Evolutionary conservation across 2,329 filamentous ascomycete genomes (phyloP), one percentile per base, ranked within the genome.

Genomic region (Sporothrix pallida): DNA sequence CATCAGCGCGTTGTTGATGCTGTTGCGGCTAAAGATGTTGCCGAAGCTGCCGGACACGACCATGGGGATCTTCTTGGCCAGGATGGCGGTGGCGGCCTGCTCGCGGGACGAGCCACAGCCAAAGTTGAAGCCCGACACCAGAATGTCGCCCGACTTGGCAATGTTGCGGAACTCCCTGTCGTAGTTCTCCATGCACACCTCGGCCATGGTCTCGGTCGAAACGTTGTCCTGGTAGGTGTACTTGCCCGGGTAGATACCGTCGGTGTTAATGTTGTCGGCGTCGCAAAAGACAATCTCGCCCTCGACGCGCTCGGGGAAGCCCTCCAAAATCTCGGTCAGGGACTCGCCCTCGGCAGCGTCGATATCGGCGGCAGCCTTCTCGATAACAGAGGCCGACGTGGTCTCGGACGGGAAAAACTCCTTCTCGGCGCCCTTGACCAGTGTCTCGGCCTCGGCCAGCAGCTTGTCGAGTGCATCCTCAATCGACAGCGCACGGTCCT

Each of bases 121-220:
- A 79, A 98, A 97, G 84, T 97, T 97, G 85, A 91, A 96, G 46
- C 94, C 94, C 0, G 91, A 84, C 0, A 98, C 94, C 0, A 98
- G 87, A 72, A 98, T 93, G 78, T 98, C 95, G 68, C 89, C 90
- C 0, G 88, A 80, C 76, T 87, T 87, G 63, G 92, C 91, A 50
- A 91, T 85, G 0, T 83, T 81, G 10, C 86, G 81, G 80, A 98
- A 98, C 0, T 85, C 80, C 0, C 87, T 83, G 80, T 98, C 95
- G 83, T 97, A 98, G 86, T 98, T 98, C 80, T 92, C 88, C 94
- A 98, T 98, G 82, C 92, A 95, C 0, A 95, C 94, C 77, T 92
- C 85, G 0, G 94, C 93, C 95, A 98, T 98, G 73, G 89, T 89
- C 75, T 93, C 91, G 0, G 83, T 85, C 0, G 92, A 84, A 0